Base-by-base conservation (phyloP, 164 flowering plant genomes). In the Nymphaea thermarum region DNA sequence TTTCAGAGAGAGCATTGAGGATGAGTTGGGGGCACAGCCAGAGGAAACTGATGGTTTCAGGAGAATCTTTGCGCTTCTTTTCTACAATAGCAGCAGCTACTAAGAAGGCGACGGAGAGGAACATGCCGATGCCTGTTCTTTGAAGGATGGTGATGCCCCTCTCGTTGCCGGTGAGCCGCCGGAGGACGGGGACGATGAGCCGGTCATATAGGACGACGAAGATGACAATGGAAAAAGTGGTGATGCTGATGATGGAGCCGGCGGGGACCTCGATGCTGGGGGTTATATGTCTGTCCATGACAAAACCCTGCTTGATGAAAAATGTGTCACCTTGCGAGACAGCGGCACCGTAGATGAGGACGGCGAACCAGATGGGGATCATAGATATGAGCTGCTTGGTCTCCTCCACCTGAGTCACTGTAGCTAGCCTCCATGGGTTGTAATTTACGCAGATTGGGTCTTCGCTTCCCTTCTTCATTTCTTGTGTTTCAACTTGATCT, bases 331-430 rank as follows among this genome's bases (percentile, higher is more conserved):
- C 16, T 71, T 91, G 97, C 7, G 87, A 83, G 6, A 85, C 68
- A 64, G 84, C 75, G 3, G 85, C 65, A 7, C 91, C 93, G 61
- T 86, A 87, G 14, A 81, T 63, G 25, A 89, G 25, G 14, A 81
- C 55, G 3, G 85, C 63, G 15, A 86, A 61, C 97, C 98, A 89
- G 5, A 87, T 82, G 5, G 98, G 93, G 42, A 87, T 62, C 76
- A 84, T 72, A 77, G 74, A 85, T 44, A 91, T 18, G 0, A 89
- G 43, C 5, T 87, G 85, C 80, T 89, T 89, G 73, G 77, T 14
- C 67, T 89, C 96, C 70, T 91, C 96, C 1, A 91, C 93, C 66
- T 73, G 73, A 6, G 96, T 84, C 44, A 86, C 80, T 0, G 89
- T 85, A 43, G 83, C 66, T 10, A 87, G 75, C 63, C 81, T 83